These are phyloP conservation scores for Esteya vermicola DNA, from an alignment of 2,329 filamentous ascomycete species.

Conservation along the genomic window DNA sequence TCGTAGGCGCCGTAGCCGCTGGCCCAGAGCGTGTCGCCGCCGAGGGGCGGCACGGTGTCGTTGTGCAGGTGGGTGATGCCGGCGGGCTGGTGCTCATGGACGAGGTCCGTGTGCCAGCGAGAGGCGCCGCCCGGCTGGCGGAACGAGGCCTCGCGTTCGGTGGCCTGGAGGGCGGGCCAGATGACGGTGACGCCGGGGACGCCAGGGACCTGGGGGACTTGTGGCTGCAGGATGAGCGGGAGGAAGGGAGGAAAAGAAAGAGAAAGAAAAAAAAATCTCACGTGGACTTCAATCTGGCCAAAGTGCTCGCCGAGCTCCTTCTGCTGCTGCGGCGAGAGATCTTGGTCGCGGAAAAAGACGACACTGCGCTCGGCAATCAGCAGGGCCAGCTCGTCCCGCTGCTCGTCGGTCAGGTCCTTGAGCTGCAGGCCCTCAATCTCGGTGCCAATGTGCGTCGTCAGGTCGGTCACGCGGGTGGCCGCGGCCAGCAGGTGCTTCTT, in stretches of 20 bases:
- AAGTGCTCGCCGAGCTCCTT: slow-evolving; percentile 47
- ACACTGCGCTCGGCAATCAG: slow-evolving; percentile 50
- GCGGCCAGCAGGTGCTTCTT: slow-evolving; percentile 47
- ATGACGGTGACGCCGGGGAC: slow-evolving; percentile 51
- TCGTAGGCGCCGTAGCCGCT: slow-evolving; percentile 59
- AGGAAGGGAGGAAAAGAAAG: background rate
- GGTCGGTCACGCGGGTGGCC: slow-evolving; percentile 46
- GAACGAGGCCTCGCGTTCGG: slow-evolving; percentile 46
- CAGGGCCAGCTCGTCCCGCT: slow-evolving; percentile 47
- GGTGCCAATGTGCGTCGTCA: slow-evolving; percentile 49
- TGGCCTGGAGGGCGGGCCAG: slow-evolving; percentile 54
- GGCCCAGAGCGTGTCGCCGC: slow-evolving; percentile 62
- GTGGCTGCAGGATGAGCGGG: slow-evolving; percentile 31
- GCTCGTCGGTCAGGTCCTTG: slow-evolving; percentile 43
- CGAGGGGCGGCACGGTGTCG: slow-evolving; percentile 48
- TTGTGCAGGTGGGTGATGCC: slow-evolving; percentile 59
- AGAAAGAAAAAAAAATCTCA: slow-evolving; percentile 20
- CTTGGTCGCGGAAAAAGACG: slow-evolving; percentile 53
- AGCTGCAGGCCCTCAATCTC: slow-evolving; percentile 50
- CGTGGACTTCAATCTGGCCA: slow-evolving; percentile 54
- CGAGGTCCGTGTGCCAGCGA: slow-evolving; percentile 56
- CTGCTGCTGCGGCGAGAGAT: slow-evolving; percentile 47
- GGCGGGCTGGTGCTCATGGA: slow-evolving; percentile 56
- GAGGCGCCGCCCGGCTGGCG: slow-evolving; percentile 53
- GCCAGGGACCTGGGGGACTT: slow-evolving; percentile 57